phyloP scores from a whole-genome alignment of 2,329 filamentous ascomycete genomes.

The Diaporthe ilicicola region DNA sequence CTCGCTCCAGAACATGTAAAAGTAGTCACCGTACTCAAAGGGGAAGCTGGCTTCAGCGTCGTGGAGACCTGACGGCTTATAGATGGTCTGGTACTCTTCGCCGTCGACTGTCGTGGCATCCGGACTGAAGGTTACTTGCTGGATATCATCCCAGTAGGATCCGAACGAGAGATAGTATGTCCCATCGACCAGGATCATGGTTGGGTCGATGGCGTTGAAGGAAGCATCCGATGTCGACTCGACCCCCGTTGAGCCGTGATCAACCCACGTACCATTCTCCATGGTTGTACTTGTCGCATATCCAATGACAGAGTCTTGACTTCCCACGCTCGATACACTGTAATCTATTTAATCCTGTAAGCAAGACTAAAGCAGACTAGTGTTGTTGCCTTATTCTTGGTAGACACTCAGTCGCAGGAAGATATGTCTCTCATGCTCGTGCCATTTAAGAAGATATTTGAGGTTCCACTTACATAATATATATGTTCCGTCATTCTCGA shows the following conservation, averaged over 20 bases:
- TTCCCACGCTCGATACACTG: constrained; percentile 68
- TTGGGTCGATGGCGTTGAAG: constrained; percentile 65
- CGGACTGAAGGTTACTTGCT: constrained; percentile 61
- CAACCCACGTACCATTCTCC: constrained; percentile 56
- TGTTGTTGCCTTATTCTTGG: not conserved
- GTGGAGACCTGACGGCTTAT: constrained; percentile 58
- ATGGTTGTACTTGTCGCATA: constrained; percentile 47
- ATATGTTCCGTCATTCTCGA: constrained; percentile 64
- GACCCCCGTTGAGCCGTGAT: constrained; percentile 60
- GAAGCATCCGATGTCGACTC: constrained; percentile 44
- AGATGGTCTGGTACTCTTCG: constrained; percentile 56
- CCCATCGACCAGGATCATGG: constrained; percentile 55
- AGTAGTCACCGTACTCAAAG: constrained; percentile 63
- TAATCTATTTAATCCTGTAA: constrained; percentile 51
- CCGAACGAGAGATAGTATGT: constrained; percentile 68
- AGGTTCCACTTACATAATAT: constrained; percentile 55
- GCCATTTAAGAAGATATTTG: too few species aligned
- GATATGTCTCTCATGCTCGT: too few species aligned
- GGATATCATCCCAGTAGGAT: constrained; percentile 74
- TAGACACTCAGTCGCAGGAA: too few species aligned
- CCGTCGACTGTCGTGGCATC: constrained; percentile 42
- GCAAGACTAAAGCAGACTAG: not conserved
- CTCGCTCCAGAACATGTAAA: constrained; percentile 70
- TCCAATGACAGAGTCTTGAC: constrained; percentile 70
- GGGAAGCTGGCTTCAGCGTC: constrained; percentile 66